Evolutionary conservation across 495 filamentous ascomycete species (phyloP).

Genomic region (Bacidia rubella): DNA sequence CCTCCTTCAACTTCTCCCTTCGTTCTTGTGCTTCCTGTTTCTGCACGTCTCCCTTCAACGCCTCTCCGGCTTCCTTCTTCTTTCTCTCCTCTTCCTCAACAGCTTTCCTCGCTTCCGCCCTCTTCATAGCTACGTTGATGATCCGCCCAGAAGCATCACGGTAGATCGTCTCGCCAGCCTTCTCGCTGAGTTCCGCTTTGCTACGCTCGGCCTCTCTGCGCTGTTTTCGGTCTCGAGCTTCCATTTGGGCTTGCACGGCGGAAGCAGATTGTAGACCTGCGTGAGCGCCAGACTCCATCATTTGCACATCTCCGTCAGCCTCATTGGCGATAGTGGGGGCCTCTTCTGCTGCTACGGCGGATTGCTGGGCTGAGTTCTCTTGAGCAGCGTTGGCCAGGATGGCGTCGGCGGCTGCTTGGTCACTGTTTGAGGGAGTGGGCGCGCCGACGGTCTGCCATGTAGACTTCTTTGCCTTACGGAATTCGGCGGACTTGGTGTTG

Average conservation of each 20-base stretch:
- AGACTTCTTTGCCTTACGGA: slow-evolving; percentile 63
- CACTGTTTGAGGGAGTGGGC: slow-evolving; percentile 31
- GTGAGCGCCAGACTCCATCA: slow-evolving; percentile 72
- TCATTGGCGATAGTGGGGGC: slow-evolving; percentile 20
- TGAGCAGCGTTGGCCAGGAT: slow-evolving; percentile 65
- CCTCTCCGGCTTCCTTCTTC: slow-evolving; percentile 45
- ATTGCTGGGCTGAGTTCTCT: slow-evolving; percentile 36
- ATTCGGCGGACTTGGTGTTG: slow-evolving; percentile 46
- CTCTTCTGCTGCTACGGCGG: slow-evolving; percentile 38
- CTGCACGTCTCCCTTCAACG: slow-evolving; percentile 77
- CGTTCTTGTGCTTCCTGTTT: slow-evolving; percentile 39
- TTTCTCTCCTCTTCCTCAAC: slow-evolving; percentile 57
- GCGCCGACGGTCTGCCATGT: slow-evolving; percentile 62
- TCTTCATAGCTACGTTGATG: slow-evolving; percentile 79
- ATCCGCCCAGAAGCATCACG: slow-evolving; percentile 85
- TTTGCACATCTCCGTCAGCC: slow-evolving; percentile 13
- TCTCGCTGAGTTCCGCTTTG: slow-evolving; percentile 17
- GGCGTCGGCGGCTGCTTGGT: slow-evolving; percentile 61
- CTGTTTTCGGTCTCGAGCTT: slow-evolving; percentile 23
- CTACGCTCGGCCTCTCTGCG: slow-evolving; percentile 24
- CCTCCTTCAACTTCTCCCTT: slow-evolving; percentile 55
- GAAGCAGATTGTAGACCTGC: slow-evolving; percentile 76
- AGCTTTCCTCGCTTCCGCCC: slow-evolving; percentile 66
- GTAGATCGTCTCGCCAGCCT: slow-evolving; percentile 69
- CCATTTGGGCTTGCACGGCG: slow-evolving; percentile 62